Evolutionary conservation across 306 rosid genomes (phyloP), one percentile per base, ranked within the genome.

Genomic region (Sesbania bispinosa): DNA sequence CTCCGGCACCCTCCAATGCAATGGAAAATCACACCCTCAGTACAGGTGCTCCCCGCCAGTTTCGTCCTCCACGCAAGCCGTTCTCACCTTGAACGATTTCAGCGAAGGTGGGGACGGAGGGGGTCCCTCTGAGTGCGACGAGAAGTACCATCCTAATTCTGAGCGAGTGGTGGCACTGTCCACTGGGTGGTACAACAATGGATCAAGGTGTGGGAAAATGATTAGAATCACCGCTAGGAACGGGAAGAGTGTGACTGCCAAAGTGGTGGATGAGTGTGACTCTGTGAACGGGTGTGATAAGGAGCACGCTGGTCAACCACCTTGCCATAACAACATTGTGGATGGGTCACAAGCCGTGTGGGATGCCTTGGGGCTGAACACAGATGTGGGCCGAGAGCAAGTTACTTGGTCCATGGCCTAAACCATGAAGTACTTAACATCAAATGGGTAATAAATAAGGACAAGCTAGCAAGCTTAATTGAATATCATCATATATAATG

Each of bases 191-290:
- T 82, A 64, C 18, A 54, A 67, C 29, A 4, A 62, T 0, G 75
- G 85, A 0, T 84, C 87, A 0, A 62, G 88, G 47, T 84, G 87
- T 20, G 70, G 62, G 3, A 65, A 10, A 42, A 58, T 42, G 67
- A 70, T 85, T 1, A 51, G 11, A 10, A 85, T 85, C 10, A 82
- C 51, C 0, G 80, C 86, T 0, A 48, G 6, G 4, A 80, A 73
- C 15, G 86, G 85, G 19, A 60, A 23, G 69, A 80, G 77, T 0
- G 61, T 19, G 77, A 23, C 35, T 38, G 92, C 89, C 0, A 82
- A 58, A 61, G 89, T 85, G 77, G 89, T 85, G 69, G 89, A 82
- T 53, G 83, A 87, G 19, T 88, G 93, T 29, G 89, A 87, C 54
- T 87, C 89, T 0, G 58, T 66, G 9, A 38, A 52, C 3, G 89